phyloP scores from a whole-genome alignment of 495 filamentous ascomycete genomes.

The Mycothermus thermophilus region DNA sequence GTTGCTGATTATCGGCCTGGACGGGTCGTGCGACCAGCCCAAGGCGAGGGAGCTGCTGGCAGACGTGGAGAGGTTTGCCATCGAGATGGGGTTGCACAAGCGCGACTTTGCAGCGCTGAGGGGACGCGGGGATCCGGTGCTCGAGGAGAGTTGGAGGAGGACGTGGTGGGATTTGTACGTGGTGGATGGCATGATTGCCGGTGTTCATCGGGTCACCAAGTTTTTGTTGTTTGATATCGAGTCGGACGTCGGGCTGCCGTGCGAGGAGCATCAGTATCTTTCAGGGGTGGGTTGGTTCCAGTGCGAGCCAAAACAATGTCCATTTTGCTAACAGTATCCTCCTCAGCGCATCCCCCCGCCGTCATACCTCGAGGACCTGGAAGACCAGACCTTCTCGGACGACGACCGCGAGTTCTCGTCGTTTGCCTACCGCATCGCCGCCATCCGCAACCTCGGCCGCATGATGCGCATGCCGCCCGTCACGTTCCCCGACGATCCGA shows the following conservation, averaged over 20 bases:
- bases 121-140: slow-evolving; percentile 32
- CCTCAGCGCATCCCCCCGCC: slow-evolving; percentile 48
- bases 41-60: slow-evolving; percentile 52
- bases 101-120: slow-evolving; percentile 33
- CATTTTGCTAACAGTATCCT: too few relatives aligned
- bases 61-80: slow-evolving; percentile 52
- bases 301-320: too few relatives aligned
- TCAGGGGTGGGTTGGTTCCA: slow-evolving; percentile 50
- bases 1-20: slow-evolving; percentile 61
- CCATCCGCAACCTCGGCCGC: slow-evolving; percentile 57
- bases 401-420: slow-evolving; percentile 60
- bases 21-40: slow-evolving; percentile 56
- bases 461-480: slow-evolving; percentile 46
- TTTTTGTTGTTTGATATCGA: slow-evolving; percentile 43
- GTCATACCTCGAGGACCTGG: slow-evolving; percentile 53
- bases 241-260: slow-evolving; percentile 53
- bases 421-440: slow-evolving; percentile 63
- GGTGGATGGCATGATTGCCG: slow-evolving; percentile 54
- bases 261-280: slow-evolving; percentile 58
- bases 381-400: slow-evolving; percentile 49
- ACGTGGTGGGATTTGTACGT: slow-evolving; percentile 91
- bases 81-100: slow-evolving; percentile 64
- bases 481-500: slow-evolving; percentile 31
- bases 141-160: slow-evolving; percentile 63
- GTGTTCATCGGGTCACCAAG: slow-evolving; percentile 41